These are phyloP conservation scores for Chalciporus sp. DNA, from an alignment of 1,284 basidiomycete species.

Conservation along the genomic window DNA sequence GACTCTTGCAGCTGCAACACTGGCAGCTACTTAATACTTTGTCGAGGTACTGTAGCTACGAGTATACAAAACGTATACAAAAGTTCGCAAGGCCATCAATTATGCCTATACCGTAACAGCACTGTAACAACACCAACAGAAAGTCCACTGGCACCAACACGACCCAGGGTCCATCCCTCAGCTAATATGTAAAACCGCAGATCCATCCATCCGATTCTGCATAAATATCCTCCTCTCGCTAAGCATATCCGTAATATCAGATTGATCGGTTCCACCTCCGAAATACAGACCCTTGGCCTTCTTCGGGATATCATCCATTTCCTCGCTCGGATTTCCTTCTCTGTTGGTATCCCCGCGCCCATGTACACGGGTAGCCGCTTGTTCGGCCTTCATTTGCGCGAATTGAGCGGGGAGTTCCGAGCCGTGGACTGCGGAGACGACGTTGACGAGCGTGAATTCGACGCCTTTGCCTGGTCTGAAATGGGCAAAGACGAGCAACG, in stretches of 20 bases:
- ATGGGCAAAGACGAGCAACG: slow-evolving; percentile 20
- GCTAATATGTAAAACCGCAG: slow-evolving; percentile 17
- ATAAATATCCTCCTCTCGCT: slow-evolving; percentile 15
- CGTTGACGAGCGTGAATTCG: slow-evolving; percentile 30
- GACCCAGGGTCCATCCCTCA: slow-evolving; percentile 2
- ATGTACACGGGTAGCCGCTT: neutral
- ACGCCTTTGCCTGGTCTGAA: slow-evolving; percentile 23
- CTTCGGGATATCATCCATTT: neutral
- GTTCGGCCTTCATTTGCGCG: slow-evolving; percentile 8
- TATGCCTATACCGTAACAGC: too few relatives aligned
- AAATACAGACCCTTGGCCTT: neutral
- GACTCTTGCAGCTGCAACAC: too few relatives aligned
- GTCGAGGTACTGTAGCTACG: too few relatives aligned
- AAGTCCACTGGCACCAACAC: too few relatives aligned
- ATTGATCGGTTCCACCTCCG: neutral
- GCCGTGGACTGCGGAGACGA: slow-evolving; percentile 26
- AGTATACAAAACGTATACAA: too few relatives aligned
- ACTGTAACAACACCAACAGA: too few relatives aligned
- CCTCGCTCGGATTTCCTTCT: neutral
- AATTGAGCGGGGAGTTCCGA: slow-evolving; percentile 30
- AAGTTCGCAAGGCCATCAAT: too few relatives aligned
- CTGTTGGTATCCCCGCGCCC: neutral
- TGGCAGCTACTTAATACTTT: too few relatives aligned
- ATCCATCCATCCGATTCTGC: slow-evolving; percentile 21
- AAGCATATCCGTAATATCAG: slow-evolving; percentile 7